Base-by-base conservation (phyloP, 805 yeast species). In the Yarrowia yakushimensis region DNA sequence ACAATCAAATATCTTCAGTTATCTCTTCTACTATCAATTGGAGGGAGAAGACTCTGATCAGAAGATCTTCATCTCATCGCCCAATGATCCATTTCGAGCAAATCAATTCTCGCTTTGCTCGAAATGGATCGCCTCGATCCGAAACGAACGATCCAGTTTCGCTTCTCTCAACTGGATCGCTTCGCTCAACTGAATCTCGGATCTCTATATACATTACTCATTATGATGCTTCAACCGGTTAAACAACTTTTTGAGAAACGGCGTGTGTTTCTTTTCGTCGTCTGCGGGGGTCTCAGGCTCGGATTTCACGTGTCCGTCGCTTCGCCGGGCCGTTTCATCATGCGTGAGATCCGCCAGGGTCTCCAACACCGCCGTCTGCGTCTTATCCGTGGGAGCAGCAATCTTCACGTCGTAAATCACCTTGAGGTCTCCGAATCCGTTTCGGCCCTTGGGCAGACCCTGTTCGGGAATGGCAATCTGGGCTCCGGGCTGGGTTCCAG, bases 281-380 rank as follows among this genome's bases (percentile, higher is more conserved):
- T 34, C 46, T 13, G 43, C 60, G 28, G 48, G 45, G 6, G 54
- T 34, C 30, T 48, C 50, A n/a, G n/a, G 27, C 15, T 48, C 61
- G 9, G 65, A 30, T 18, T 45, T 30, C 27, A 45, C 60, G 13
- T 48, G 85, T 8, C 85, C 60, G 30, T 48, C 85, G 12, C 85
- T 78, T 66, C 96, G 79, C 67, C 82, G 87, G 3, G 99, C 99
- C 23, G 79, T 81, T 43, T 79, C 78, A 73, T 94, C 99, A 64
- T 88, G 84, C 54, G 87, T 82, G 1, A 96, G 87, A 71, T 91
- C 97, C 1, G 99, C 99, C 66, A 94, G 80, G 0, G 97, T 97
- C 73, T 94, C 99, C 69, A 96, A 80, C 62, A 94, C 77, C 28
- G 96, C 96, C 12, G 85, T 86, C 73, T 94, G 97, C 0, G 94